Base-by-base conservation (phyloP, 176 grass and related monocot species). In the Cymbopogon citratus region DNA sequence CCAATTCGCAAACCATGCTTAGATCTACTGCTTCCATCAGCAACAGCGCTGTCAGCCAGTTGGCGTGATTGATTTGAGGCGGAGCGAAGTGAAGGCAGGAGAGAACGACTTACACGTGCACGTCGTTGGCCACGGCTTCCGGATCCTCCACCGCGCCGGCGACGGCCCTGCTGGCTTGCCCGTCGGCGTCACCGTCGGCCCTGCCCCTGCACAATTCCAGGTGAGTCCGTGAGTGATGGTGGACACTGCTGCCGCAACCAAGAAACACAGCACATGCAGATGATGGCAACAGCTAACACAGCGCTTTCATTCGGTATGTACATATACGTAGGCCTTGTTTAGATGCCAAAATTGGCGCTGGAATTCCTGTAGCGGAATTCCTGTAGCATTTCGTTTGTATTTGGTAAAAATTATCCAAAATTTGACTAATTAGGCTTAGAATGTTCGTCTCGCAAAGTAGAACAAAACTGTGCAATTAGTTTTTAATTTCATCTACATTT, bases 71-170 rank as follows among this genome's bases (percentile, higher is more conserved):
- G 8, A 28, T 60, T 12, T 28, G 23, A 6, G 9, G 15, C 0
- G 34, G 63, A 18, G 39, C 21, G 1, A 25, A 76, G 9, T 3
- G 51, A 11, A 63, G 33, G 66, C 1, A 63, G 61, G 61, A 63
- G 61, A 76, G 29, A 66, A 68, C 2, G 62, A 86, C 92, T 69
- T 91, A 98, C 95, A 84, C 89, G 80, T 90, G 86, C 72, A 95
- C 90, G 11, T 95, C 71, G 7, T 89, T 81, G 28, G 31, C 92
- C 75, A 95, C 79, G 71, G 71, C 72, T 73, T 98, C 95, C 45
- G 95, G 95, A 49, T 98, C 90, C 1, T 91, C 90, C 80, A 91
- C 95, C 43, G 90, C 90, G 29, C 79, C 94, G 24, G 60, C 60
- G 59, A 81, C 60, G 59, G 79, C 81, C 28, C 31, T 39, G 21